Conservation (phyloP, 805 yeast genomes). For the Wilhelminamyces savonicus region DNA sequence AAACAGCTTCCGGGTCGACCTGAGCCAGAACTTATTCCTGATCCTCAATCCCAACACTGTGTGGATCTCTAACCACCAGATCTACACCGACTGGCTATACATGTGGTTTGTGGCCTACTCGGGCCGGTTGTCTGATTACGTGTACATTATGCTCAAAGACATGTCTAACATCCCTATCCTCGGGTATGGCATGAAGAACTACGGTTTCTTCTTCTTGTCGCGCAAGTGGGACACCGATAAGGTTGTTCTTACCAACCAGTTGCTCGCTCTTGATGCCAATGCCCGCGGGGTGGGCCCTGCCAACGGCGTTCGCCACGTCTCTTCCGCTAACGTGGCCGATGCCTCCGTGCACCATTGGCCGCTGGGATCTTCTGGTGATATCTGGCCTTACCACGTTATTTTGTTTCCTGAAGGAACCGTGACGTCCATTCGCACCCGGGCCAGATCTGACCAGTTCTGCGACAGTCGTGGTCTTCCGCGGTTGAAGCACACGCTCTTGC, state of each 20-base stretch:
- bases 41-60: slow-evolving; percentile 52
- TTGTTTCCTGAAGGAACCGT: slow-evolving; percentile 96
- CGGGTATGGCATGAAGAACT: slow-evolving; percentile 82
- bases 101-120: slow-evolving; percentile 82
- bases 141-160: slow-evolving; percentile 73
- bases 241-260: slow-evolving; percentile 45
- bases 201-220: slow-evolving; percentile 69
- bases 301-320: slow-evolving; percentile 31
- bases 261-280: slow-evolving; percentile 54
- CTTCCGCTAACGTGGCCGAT: slow-evolving; percentile 17
- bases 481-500: slow-evolving; percentile 66
- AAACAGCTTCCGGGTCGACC: slow-evolving; percentile 4
- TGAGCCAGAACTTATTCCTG: too few relatives aligned
- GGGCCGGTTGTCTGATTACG: slow-evolving; percentile 53
- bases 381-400: slow-evolving; percentile 54
- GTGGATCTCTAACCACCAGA: slow-evolving; percentile 84
- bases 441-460: slow-evolving; percentile 53
- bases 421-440: slow-evolving; percentile 57
- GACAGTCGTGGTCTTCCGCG: slow-evolving; percentile 41
- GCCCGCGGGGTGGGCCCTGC: slow-evolving; percentile 53
- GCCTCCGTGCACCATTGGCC: slow-evolving; percentile 23
- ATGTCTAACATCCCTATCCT: slow-evolving; percentile 69
- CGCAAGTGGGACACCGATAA: slow-evolving; percentile 85
- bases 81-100: slow-evolving; percentile 90
- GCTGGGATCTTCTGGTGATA: slow-evolving; percentile 13